A percentile compares a stretch with the other conserved stretches of the same genome.
phyloP scores from a whole-genome alignment of 1,139 yeast species.

The Taphrina pruni region DNA sequence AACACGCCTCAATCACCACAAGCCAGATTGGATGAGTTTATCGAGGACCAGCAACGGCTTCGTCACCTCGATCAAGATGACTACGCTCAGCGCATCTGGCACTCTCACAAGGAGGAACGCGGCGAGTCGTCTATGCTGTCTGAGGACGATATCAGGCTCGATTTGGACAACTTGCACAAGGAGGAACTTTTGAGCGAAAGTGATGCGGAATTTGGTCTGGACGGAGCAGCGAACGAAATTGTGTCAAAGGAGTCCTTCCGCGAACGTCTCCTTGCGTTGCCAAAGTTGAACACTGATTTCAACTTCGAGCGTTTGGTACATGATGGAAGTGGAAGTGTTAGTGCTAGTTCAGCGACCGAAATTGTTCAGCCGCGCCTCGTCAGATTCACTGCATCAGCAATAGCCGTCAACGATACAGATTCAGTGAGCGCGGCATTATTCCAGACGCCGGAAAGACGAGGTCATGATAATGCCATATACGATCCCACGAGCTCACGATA shows the following conservation, averaged over 20 bases:
- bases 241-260: not conserved
- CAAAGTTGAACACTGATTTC: not conserved
- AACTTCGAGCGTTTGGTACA: not conserved
- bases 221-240: not conserved
- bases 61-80: conserved; percentile 3
- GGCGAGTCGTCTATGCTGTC: conserved; percentile 21
- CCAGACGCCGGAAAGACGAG: not conserved
- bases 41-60: conserved; percentile 3
- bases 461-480: not conserved
- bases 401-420: not conserved
- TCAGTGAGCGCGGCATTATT: not conserved
- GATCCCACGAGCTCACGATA: conserved; percentile 5
- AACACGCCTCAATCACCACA: not conserved
- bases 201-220: not conserved
- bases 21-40: not conserved
- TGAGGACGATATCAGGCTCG: conserved; percentile 4
- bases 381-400: not conserved
- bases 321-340: not conserved
- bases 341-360: too few relatives aligned
- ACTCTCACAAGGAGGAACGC: conserved; percentile 24
- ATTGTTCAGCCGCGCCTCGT: not conserved
- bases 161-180: conserved; percentile 3
- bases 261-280: not conserved
- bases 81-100: conserved; percentile 16
- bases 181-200: not conserved